These are phyloP conservation scores for Pythium periplocum DNA, from an alignment of 352 stramenopile genomes.

Conservation along the genomic window DNA sequence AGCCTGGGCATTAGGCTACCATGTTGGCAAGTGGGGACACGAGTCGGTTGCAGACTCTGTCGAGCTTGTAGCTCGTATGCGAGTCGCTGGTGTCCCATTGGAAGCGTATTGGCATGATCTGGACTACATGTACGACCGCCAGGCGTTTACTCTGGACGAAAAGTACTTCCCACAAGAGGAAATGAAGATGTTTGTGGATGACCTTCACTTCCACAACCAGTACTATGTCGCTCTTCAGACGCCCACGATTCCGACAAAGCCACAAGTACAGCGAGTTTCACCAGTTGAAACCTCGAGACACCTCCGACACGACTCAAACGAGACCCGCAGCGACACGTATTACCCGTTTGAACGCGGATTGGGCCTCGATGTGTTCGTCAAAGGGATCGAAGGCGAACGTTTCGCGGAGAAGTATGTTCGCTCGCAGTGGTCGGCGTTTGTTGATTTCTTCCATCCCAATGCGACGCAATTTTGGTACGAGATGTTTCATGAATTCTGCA, in stretches of 20 bases:
- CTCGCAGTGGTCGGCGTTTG: slow-evolving; percentile 60
- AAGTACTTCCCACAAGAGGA: slow-evolving; percentile 34
- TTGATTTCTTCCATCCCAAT: slow-evolving; percentile 84
- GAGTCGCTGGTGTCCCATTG: slow-evolving; percentile 43
- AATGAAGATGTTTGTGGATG: slow-evolving; percentile 54
- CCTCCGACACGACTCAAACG: neutral
- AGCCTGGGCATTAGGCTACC: slow-evolving; percentile 85
- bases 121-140: slow-evolving; percentile 49
- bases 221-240: slow-evolving; percentile 71
- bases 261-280: too few species aligned
- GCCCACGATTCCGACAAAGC: slow-evolving; percentile 36
- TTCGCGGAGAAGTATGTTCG: slow-evolving; percentile 67
- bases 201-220: slow-evolving; percentile 79
- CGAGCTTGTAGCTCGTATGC: slow-evolving; percentile 30
- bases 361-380: slow-evolving; percentile 70
- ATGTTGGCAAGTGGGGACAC: slow-evolving; percentile 47
- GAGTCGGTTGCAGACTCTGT: slow-evolving; percentile 30
- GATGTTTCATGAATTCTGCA: slow-evolving; percentile 57
- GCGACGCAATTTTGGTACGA: slow-evolving; percentile 60
- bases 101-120: slow-evolving; percentile 79
- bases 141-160: slow-evolving; percentile 62
- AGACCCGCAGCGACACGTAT: slow-evolving; percentile 1
- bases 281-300: too few species aligned
- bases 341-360: slow-evolving; percentile 32
- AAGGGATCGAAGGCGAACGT: slow-evolving; percentile 53